Conservation (phyloP, 148 eudicot genomes). For the Dianthus caryophyllus region DNA sequence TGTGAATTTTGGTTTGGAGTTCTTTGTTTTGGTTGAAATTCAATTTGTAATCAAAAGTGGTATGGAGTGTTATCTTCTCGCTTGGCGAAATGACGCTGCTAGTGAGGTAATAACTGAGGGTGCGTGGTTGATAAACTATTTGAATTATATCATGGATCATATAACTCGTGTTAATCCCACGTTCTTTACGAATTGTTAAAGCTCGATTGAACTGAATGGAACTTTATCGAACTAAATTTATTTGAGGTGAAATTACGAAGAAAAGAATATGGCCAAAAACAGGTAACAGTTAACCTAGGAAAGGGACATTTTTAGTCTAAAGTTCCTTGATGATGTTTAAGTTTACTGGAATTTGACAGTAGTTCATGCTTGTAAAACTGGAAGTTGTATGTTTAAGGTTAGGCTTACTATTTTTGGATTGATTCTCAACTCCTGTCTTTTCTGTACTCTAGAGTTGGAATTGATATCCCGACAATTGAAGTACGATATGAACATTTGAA, state of each 20-base stretch:
- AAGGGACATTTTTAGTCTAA: not conserved
- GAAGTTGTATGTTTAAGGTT: not conserved
- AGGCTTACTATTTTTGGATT: not conserved
- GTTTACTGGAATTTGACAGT: not conserved
- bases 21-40: not conserved
- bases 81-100: no score
- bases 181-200: no score
- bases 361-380: not conserved
- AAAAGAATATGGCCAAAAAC: not conserved
- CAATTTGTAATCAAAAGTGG: not conserved
- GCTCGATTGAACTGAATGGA: not conserved
- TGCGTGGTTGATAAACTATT: no score
- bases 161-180: no score
- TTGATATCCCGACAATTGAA: conserved; percentile 79
- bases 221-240: no score
- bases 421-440: not conserved
- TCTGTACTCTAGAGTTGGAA: conserved; percentile 54
- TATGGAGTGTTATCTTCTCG: not conserved
- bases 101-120: no score
- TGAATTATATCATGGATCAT: no score
- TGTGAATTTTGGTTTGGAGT: not conserved
- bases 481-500: conserved; percentile 75
- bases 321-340: not conserved
- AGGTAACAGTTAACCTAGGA: not conserved
- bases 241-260: no score